Percentiles rank a stretch among this genome's conserved stretches.
These are phyloP conservation scores for Ustilago bromivora DNA, from an alignment of 1,284 basidiomycete genomes.

Conservation along the genomic window DNA sequence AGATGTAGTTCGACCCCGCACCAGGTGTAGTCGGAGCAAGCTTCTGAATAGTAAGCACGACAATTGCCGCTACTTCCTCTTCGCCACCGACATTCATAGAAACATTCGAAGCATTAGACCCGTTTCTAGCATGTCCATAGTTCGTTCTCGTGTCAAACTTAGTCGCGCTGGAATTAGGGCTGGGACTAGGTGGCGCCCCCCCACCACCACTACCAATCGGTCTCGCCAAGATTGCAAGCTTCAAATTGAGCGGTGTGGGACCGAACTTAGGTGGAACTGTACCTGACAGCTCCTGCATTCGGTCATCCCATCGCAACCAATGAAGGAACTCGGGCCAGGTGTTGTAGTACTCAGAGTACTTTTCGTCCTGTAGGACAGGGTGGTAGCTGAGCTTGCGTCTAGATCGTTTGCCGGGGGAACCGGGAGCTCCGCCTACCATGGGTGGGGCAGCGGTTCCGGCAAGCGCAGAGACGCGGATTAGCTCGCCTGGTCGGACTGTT, in stretches of 20 bases:
- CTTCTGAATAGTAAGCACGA: slow-evolving; percentile 42
- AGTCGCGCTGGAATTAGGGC: slow-evolving; percentile 26
- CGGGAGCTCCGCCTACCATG: slow-evolving; percentile 57
- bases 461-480: slow-evolving; percentile 53
- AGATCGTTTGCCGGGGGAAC: slow-evolving; percentile 58
- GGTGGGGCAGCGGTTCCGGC: slow-evolving; percentile 51
- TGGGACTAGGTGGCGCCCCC: slow-evolving; percentile 32
- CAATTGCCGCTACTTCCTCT: slow-evolving; percentile 49
- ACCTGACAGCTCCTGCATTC: slow-evolving; percentile 61
- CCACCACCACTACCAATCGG: slow-evolving; percentile 10
- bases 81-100: slow-evolving; percentile 22
- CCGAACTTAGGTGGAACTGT: slow-evolving; percentile 55
- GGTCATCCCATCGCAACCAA: slow-evolving; percentile 61
- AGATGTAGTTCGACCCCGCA: slow-evolving; percentile 10
- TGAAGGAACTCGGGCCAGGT: slow-evolving; percentile 62
- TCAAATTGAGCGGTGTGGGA: slow-evolving; percentile 36
- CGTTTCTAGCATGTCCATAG: slow-evolving; percentile 18
- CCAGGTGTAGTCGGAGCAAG: slow-evolving; percentile 14
- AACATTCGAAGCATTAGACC: slow-evolving; percentile 22
- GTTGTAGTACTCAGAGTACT: slow-evolving; percentile 58
- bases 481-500: slow-evolving; percentile 33
- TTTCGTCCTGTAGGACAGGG: slow-evolving; percentile 57
- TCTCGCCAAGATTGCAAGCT: slow-evolving; percentile 42
- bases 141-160: slow-evolving; percentile 26
- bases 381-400: slow-evolving; percentile 50